These are phyloP conservation scores for Saxophila tyrrhenica DNA, from an alignment of 495 filamentous ascomycete species.

Conservation along the genomic window DNA sequence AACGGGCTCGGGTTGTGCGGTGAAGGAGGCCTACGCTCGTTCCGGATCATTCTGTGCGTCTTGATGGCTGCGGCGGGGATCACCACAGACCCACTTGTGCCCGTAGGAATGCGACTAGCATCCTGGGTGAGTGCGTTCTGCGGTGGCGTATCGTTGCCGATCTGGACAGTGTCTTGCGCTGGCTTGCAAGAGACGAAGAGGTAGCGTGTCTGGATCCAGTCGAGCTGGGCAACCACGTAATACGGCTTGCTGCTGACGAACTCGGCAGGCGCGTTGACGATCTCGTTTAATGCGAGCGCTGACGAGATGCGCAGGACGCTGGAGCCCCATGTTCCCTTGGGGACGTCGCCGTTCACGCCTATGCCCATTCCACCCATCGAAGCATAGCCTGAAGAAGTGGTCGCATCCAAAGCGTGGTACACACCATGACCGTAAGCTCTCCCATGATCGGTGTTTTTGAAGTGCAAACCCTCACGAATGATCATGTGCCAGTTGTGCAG, in stretches of 20 bases:
- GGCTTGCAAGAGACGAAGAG: slow-evolving; percentile 52
- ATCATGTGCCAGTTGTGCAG: slow-evolving; percentile 85
- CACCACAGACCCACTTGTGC: slow-evolving; percentile 22
- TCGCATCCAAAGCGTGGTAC: slow-evolving; percentile 56
- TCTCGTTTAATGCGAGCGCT: slow-evolving; percentile 75
- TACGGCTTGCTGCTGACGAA: slow-evolving; percentile 46
- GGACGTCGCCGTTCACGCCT: neutral
- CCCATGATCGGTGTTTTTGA: slow-evolving; percentile 47
- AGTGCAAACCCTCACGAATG: slow-evolving; percentile 70
- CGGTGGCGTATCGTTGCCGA: slow-evolving; percentile 23
- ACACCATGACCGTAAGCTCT: slow-evolving; percentile 70
- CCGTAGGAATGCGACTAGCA: slow-evolving; percentile 34
- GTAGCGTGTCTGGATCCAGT: slow-evolving; percentile 91
- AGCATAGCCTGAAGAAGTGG: slow-evolving; percentile 48
- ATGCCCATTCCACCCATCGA: neutral
- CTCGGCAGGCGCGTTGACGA: slow-evolving; percentile 61
- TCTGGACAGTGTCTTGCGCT: neutral
- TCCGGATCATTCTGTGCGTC: slow-evolving; percentile 33
- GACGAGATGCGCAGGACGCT: slow-evolving; percentile 46
- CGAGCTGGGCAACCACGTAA: slow-evolving; percentile 62
- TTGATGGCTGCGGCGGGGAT: slow-evolving; percentile 22
- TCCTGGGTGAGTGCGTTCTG: slow-evolving; percentile 44
- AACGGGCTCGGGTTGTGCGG: slow-evolving; percentile 8
- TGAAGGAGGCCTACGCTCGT: neutral
- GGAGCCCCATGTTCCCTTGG: slow-evolving; percentile 46